A percentile compares a stretch with the other conserved stretches of the same genome.
phyloP scores from a whole-genome alignment of 2,329 filamentous ascomycete genomes.

The Penicillium glabrum region DNA sequence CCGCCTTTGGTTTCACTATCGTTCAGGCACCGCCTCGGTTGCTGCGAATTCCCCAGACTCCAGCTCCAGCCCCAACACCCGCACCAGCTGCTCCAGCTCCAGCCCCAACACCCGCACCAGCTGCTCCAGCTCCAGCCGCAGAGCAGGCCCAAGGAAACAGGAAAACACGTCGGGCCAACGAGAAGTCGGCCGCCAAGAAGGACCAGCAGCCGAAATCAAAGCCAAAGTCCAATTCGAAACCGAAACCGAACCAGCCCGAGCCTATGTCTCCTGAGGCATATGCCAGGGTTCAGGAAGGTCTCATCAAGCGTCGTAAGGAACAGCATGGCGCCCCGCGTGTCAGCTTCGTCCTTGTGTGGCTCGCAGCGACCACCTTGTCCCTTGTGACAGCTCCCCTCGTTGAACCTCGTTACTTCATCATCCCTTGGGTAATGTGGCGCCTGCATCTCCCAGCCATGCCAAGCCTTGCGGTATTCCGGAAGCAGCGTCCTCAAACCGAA shows the following conservation, averaged over 20 bases:
- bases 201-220: constrained; percentile 13
- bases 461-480: constrained; percentile 29
- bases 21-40: constrained; percentile 21
- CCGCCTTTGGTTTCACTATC: constrained; percentile 54
- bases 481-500: constrained; percentile 23
- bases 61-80: constrained; percentile 13
- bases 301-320: constrained; percentile 31
- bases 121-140: constrained; percentile 14
- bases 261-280: constrained; percentile 29
- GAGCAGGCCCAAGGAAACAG: constrained; percentile 21
- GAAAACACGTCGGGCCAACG: constrained; percentile 23
- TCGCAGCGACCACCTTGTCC: constrained; percentile 72
- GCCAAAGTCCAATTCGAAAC: constrained; percentile 10
- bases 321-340: constrained; percentile 35
- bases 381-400: constrained; percentile 88
- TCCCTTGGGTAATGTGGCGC: constrained; percentile 93
- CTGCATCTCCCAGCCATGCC: constrained; percentile 65
- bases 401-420: constrained; percentile 92
- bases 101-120: constrained; percentile 10
- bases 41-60: constrained; percentile 17
- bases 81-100: constrained; percentile 12
- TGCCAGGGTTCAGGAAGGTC: constrained; percentile 29
- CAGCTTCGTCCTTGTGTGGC: constrained; percentile 60
- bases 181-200: constrained; percentile 23
- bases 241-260: constrained; percentile 11